Evolutionary conservation across 257 asterid species (phyloP).

Genomic region (Petunia secreta): DNA sequence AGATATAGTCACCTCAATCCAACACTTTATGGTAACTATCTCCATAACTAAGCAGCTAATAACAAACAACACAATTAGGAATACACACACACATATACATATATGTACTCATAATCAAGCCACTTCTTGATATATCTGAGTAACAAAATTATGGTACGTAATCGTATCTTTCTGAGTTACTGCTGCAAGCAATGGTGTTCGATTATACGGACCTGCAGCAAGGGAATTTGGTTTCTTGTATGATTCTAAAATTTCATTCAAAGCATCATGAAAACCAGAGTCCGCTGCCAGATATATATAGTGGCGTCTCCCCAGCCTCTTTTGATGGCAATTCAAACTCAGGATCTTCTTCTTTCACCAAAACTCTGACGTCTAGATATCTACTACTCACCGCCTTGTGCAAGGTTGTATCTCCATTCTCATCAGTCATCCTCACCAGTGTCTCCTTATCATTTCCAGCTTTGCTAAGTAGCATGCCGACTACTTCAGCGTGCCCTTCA

Average conservation of each 20-base stretch:
- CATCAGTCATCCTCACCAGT: not conserved
- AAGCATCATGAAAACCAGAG: not conserved
- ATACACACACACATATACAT: not conserved
- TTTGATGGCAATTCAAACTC: not conserved
- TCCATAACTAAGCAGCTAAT: not conserved
- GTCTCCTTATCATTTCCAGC: not conserved
- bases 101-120: no score
- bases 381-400: constrained; percentile 27
- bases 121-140: no score
- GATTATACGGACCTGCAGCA: constrained; percentile 9
- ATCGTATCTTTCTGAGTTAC: not conserved
- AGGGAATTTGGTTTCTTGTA: not conserved
- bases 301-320: not conserved
- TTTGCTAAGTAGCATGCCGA: not conserved
- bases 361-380: not conserved
- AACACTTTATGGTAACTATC: no score
- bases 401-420: constrained; percentile 13
- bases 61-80: not conserved
- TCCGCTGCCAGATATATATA: constrained; percentile 19
- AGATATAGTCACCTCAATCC: not conserved
- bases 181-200: constrained; percentile 27
- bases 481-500: not conserved
- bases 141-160: not conserved
- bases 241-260: not conserved
- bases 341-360: not conserved